Conservation (phyloP, 805 yeast species). For the Cyberlindnera galapagoensis region DNA sequence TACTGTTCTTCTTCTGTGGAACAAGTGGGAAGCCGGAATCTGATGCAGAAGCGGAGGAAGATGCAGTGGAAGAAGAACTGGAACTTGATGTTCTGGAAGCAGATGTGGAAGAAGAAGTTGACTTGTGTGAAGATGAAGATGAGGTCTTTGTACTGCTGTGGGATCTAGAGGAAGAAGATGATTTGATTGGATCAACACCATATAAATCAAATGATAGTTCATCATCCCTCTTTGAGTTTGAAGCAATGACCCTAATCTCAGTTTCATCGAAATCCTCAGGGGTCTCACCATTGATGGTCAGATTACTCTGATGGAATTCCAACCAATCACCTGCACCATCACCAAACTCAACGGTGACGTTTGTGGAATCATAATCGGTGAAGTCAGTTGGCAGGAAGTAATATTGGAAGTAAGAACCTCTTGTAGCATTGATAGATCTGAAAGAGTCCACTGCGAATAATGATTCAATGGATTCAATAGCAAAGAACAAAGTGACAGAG, state of each 20-base stretch:
- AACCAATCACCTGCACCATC: constrained; percentile 59
- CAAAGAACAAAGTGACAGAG: constrained; percentile 50
- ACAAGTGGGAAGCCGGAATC: constrained; percentile 19
- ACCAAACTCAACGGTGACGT: constrained; percentile 38
- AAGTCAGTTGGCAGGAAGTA: constrained; percentile 49
- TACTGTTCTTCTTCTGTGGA: constrained; percentile 15
- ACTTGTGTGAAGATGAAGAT: constrained; percentile 19
- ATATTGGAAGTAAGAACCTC: constrained; percentile 53
- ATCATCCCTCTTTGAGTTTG: constrained; percentile 29
- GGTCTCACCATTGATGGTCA: constrained; percentile 64
- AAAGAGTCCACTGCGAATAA: constrained; percentile 50
- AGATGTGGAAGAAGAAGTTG: constrained; percentile 18
- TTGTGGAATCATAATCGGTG: constrained; percentile 45
- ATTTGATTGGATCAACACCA: constrained; percentile 36
- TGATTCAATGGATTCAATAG: constrained; percentile 43
- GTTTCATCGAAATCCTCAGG: constrained; percentile 42
- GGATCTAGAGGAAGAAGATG: constrained; percentile 22
- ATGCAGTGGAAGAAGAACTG: constrained; percentile 22
- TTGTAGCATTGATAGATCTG: constrained; percentile 61
- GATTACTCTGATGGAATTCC: constrained; percentile 47
- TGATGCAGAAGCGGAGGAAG: constrained; percentile 19
- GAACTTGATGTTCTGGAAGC: constrained; percentile 6
- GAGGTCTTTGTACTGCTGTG: constrained; percentile 25
- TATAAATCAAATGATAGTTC: constrained; percentile 42
- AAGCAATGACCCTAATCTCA: constrained; percentile 35